Base-by-base conservation (phyloP, 140 eudicot genomes). In the Oenanthe javanica region DNA sequence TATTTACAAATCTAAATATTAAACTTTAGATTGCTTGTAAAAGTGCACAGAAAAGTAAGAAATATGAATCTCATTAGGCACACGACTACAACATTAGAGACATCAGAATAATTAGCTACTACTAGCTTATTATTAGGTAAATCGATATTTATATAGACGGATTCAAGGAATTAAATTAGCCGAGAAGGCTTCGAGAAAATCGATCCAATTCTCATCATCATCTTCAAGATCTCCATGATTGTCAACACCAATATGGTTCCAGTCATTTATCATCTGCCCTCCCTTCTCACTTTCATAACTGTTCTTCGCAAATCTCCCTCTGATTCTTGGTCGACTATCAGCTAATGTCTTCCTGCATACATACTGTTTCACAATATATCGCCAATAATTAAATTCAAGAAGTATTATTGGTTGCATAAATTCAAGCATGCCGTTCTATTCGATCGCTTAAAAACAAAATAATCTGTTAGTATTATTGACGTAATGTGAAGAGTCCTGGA, bases 261-360 rank as follows among this genome's bases (percentile, higher is more conserved):
- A 89, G 55, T 85, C 86, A 25, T 77, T 86, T 3, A 31, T 27
- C 19, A 82, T 23, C 45, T 86, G 90, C 7, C 87, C 9, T 12
- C 82, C 76, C 82, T 88, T 88, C 40, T 92, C 96, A 42, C 82
- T 85, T 75, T 95, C 99, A 43, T 93, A 97, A 16, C 90, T 96
- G 21, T 93, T 95, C 84, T 92, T 89, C 0, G 97, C 98, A 80
- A 96, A 96, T 67, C 99, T 84, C 45, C 99, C 99, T 66, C 96
- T 91, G 47, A 96, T 84, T 19, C 99, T 90, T 55, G 98, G 99
- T 61, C 99, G 80, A 77, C 97, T 93, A 80, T 96, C 99, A 6
- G 99, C 99, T 83, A 96, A 83, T 61, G 98, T 96, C 83, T 96
- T 96, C 86, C 99, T 85, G 75, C 99, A 96, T 71, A 86, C 94